Evolutionary conservation across 2,329 filamentous ascomycete species (phyloP), one percentile per base, ranked within the genome.

Genomic region (Orbilia oligospora): DNA sequence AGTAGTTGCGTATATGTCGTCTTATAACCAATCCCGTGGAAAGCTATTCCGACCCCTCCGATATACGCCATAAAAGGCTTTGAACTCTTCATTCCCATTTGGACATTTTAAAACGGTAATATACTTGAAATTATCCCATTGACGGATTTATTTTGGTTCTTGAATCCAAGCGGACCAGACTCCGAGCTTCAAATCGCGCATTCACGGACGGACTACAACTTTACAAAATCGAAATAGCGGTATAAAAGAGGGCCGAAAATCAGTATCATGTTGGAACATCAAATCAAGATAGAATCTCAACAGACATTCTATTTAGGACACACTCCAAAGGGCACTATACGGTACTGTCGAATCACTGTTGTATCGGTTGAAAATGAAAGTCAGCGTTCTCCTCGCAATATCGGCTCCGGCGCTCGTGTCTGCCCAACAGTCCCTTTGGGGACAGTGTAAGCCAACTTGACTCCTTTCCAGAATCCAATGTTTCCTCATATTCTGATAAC

Each of bases 381-480:
- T 64, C 4, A 55, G 48, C 49, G 46, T 72, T 51, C 63, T 69
- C 49, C 61, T 78, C 48, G 75, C 48, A 20, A 69, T 78, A 18
- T 64, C 75, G 9, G 68, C 75, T 27, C 75, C 75, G 63, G 53
- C 49, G 14, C 58, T 78, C 55, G 75, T 78, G 67, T 55, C 68
- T 41, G 75, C 68, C 41, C 75, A 78, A 18, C 73, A 77, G 46
- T 53, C 56, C 33, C 51, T 71, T 38, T 78, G 75, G 75, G 75
- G 67, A 68, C 75, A 78, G 22, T 78, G 75, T 78, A 49, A 78
- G 75, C 24, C 2, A 85, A 22, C 27, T 20, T n/a, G n/a, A n/a
- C n/a, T n/a, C n/a, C 24, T 8, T 22, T 24, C 18, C 1, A 22
- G 6, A 6, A n/a, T 24, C n/a, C 24, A 1, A 22, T 8, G 24